Conservation (phyloP, 768 basidiomycete genomes). For the Mycena venus region DNA sequence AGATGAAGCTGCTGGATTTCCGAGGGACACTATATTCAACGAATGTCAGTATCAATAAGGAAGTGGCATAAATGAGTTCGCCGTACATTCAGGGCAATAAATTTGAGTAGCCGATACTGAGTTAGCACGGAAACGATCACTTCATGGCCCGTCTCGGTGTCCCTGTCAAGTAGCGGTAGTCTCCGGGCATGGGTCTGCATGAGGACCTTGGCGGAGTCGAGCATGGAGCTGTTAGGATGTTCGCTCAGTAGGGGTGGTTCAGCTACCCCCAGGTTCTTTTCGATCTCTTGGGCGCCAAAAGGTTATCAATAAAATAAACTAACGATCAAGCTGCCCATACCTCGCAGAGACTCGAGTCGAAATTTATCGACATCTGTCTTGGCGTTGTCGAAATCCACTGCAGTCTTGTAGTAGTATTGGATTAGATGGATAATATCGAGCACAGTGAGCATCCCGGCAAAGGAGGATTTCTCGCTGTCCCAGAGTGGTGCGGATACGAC, state of each 20-base stretch:
- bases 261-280: constrained; percentile 91
- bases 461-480: constrained; percentile 94
- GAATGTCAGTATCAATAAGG: constrained; percentile 26
- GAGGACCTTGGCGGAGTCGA: constrained; percentile 89
- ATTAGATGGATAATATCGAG: constrained; percentile 99
- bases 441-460: constrained; percentile 99
- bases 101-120: constrained; percentile 97
- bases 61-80: constrained; percentile 4
- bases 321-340: constrained; percentile 57
- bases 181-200: constrained; percentile 97
- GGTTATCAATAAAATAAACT: neutral
- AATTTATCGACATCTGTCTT: constrained; percentile 94
- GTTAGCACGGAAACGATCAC: constrained; percentile 96
- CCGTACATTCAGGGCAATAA: constrained; percentile 95
- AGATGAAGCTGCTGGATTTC: constrained; percentile 87
- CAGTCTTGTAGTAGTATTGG: constrained; percentile 95
- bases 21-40: constrained; percentile 74
- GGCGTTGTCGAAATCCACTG: constrained; percentile 78
- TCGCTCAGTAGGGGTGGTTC: constrained; percentile 92
- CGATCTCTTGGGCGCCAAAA: constrained; percentile 77
- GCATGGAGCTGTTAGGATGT: constrained; percentile 89
- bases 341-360: constrained; percentile 88
- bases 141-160: constrained; percentile 94
- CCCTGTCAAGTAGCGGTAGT: constrained; percentile 92
- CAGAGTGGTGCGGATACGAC: constrained; percentile 98